Evolutionary conservation across 2,329 filamentous ascomycete genomes (phyloP).

Genomic region (Colletotrichum karsti): DNA sequence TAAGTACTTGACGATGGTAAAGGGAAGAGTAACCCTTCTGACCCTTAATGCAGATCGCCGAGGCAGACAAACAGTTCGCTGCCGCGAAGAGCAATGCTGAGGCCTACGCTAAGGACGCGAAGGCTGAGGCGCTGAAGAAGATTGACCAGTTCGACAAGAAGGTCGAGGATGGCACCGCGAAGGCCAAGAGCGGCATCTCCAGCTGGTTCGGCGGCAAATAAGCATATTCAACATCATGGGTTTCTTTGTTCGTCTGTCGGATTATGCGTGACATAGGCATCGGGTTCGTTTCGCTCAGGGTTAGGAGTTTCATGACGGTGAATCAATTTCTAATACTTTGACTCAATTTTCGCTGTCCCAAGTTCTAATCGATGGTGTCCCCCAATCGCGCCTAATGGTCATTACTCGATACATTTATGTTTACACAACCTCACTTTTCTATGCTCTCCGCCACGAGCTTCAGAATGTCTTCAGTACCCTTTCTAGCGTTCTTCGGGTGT

Average conservation of each 20-base stretch:
- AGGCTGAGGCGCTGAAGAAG: conserved; percentile 73
- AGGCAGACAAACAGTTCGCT: conserved; percentile 69
- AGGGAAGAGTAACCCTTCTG: conserved; percentile 31
- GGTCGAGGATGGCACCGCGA: conserved; percentile 78
- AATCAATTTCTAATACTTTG: conserved; percentile 1
- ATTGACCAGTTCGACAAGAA: conserved; percentile 86
- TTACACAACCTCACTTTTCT: conserved; percentile 34
- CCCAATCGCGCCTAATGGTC: not conserved
- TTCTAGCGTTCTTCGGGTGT: conserved; percentile 81
- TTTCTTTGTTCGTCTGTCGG: not conserved
- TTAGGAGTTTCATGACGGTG: conserved; percentile 3
- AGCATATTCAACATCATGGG: not conserved
- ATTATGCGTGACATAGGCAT: conserved; percentile 2
- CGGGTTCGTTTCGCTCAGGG: conserved; percentile 1
- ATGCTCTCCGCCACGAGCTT: conserved; percentile 73
- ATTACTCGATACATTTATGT: not conserved
- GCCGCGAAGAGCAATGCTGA: conserved; percentile 70
- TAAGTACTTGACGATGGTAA: conserved; percentile 51
- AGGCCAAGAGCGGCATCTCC: conserved; percentile 85
- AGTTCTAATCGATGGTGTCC: not conserved
- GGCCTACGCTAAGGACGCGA: conserved; percentile 67
- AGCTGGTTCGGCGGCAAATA: conserved; percentile 83
- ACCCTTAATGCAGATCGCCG: conserved; percentile 59
- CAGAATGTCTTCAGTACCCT: conserved; percentile 81
- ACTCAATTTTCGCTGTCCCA: not conserved